Percentiles rank a stretch among this genome's conserved stretches.
These are phyloP conservation scores for Oehlia diaphana DNA, from an alignment of 192 early-diverging fungal species.

Conservation along the genomic window DNA sequence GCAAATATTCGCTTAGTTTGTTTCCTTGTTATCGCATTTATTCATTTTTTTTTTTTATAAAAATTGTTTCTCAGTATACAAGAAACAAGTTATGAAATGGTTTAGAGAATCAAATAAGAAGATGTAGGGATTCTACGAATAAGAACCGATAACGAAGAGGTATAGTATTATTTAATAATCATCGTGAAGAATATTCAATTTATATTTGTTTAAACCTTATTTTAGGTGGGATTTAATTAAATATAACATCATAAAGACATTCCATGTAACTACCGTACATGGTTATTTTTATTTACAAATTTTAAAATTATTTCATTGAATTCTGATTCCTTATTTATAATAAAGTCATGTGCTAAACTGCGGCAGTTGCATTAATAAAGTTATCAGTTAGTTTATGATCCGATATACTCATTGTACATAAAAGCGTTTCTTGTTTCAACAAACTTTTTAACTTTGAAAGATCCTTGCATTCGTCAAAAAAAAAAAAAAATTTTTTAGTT, in stretches of 20 bases:
- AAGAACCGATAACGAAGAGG: neutral
- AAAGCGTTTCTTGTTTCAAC: too few relatives aligned
- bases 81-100: neutral
- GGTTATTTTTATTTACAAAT: neutral
- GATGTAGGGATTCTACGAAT: neutral
- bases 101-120: neutral
- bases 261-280: neutral
- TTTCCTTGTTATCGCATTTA: neutral
- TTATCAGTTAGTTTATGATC: too few relatives aligned
- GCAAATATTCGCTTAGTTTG: neutral
- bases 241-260: neutral
- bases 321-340: too few relatives aligned
- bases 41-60: neutral
- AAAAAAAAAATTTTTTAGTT: neutral
- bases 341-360: too few relatives aligned
- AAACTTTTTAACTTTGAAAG: too few relatives aligned
- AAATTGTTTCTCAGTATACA: neutral
- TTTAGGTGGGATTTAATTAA: neutral
- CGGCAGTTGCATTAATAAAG: too few relatives aligned
- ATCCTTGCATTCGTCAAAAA: too few relatives aligned
- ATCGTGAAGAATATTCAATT: neutral
- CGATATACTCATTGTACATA: too few relatives aligned
- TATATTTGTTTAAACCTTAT: neutral
- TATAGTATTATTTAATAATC: neutral
- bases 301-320: neutral